Conservation (phyloP, 371 early-diverging fungal species). For the Capillidium rhysosporum region DNA sequence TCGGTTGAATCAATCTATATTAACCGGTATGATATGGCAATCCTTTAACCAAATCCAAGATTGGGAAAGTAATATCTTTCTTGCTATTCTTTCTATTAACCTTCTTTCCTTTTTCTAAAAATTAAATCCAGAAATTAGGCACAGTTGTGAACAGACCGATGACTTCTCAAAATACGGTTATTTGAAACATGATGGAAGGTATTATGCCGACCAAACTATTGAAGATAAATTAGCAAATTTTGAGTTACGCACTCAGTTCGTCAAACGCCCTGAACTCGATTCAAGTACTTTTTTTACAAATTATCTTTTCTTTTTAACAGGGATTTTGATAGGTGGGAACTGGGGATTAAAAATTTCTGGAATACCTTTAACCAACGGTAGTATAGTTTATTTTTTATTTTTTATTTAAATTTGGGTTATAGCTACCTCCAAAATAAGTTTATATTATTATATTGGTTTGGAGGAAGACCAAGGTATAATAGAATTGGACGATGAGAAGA, state of each 20-base stretch:
- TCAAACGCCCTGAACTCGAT: slow-evolving; percentile 44
- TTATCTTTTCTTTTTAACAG: neutral
- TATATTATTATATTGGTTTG: slow-evolving; percentile 11
- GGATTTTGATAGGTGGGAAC: slow-evolving; percentile 37
- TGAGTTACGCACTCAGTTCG: slow-evolving; percentile 52
- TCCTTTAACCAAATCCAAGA: slow-evolving; percentile 32
- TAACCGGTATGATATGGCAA: slow-evolving; percentile 89
- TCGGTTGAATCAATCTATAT: slow-evolving; percentile 47
- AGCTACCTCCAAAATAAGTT: neutral
- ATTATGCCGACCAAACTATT: slow-evolving; percentile 56
- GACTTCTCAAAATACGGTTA: slow-evolving; percentile 66
- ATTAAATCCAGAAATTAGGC: slow-evolving; percentile 36
- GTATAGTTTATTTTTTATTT: neutral
- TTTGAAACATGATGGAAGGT: slow-evolving; percentile 65
- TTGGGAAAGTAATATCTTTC: slow-evolving; percentile 27
- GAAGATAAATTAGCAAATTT: slow-evolving; percentile 48
- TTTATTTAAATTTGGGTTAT: neutral
- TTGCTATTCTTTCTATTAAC: too few relatives aligned
- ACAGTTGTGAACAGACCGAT: slow-evolving; percentile 75
- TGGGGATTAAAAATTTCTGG: slow-evolving; percentile 76
- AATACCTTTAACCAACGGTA: slow-evolving; percentile 21
- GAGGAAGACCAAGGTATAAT: slow-evolving; percentile 40
- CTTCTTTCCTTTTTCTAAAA: too few relatives aligned
- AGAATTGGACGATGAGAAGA: slow-evolving; percentile 19
- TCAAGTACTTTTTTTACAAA: slow-evolving; percentile 16